Base-by-base conservation (phyloP, 768 basidiomycete genomes). In the Scleroderma bovista region DNA sequence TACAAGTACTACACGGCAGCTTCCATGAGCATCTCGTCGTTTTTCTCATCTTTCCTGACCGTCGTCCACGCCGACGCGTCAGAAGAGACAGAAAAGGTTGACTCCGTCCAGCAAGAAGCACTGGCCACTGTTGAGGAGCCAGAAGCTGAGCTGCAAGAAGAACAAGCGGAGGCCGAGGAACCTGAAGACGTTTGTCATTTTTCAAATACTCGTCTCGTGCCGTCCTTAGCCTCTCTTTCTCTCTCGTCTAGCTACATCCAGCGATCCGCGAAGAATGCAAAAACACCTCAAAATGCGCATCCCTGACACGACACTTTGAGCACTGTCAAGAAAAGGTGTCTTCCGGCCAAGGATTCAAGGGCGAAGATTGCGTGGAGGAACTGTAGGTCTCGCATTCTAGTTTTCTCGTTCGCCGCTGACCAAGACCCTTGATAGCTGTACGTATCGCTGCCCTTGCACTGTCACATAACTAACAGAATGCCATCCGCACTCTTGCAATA, bases 311-410 rank as follows among this genome's bases (percentile, higher is more conserved):
- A 61, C 93, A 95, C 72, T 95, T 94, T 68, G 78, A 86, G 51
- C 88, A 93, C 63, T 95, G 93, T 69, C 79, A 88, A 64, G 88
- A 93, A 69, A 93, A 91, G 72, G 84, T 96, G 42, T 69, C 81
- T 51, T 75, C 74, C 26, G 93, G 93, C 23, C 63, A 93, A 60
- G 93, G 91, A 34, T 91, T 78, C 79, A 84, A 89, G 65, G 83
- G 83, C 55, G 93, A 95, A 75, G 92, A 94, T 64, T 95, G 92
- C 63, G 86, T 93, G 33, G 89, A 93, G 71, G 91, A 92, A 76
- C 66, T 92, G 87, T 88, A 58, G 67, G 85, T 79, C n/a, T 43
- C 32, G 3, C 3, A 26, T 34, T 13, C 44, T 11, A n/a, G 10
- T 42, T 9, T 24, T 36, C 31, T 36, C 5, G 44, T n/a, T n/a